Evolutionary conservation across 1,284 basidiomycete species (phyloP), one percentile per base, ranked within the genome.

Genomic region (Volvariella surrecta): DNA sequence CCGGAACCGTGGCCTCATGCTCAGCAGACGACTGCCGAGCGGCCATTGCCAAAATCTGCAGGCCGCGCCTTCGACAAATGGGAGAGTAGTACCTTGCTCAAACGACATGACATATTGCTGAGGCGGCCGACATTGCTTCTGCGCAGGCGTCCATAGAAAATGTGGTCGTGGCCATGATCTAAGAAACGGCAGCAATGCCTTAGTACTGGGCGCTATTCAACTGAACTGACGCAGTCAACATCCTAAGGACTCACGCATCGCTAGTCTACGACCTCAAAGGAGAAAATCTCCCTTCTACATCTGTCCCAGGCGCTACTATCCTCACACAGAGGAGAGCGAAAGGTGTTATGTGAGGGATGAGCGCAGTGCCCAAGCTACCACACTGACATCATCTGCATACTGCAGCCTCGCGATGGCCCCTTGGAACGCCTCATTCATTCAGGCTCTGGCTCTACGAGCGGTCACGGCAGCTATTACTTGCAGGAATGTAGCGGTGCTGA

Each of bases 401-500:
- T 42, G 19, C 37, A 69, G 68, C 19, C 57, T 69, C 37, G 59
- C 61, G 9, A 66, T 68, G 4, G 58, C 64, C 1, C 67, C 68
- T 1, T 70, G 68, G 68, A 76, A 78, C 50, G 67, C 66, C 3
- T 70, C 76, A 0, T 52, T 70, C 8, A n/a, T n/a, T n/a, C n/a
- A n/a, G n/a, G 51, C 53, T 1, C 58, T 80, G n/a, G 54, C 68
- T 1, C 48, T 77, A 2, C 63, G 79, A 10, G 72, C 77, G 0
- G 60, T 77, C 31, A 61, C 68, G 3, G 61, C 73, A 8, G 75
- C 80, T 0, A 61, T 83, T 17, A 62, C 81, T 3, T 76, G 75
- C 22, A 81, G 80, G 2, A 83, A 83, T 58, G 78, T 79, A 0
- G 72, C 78, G 2, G 67, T 86, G 1, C 52, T 82, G 31, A 80